Evolutionary conservation across 257 asterid species (phyloP), one percentile per base, ranked within the genome.

Genomic region (Jacaranda mimosifolia): DNA sequence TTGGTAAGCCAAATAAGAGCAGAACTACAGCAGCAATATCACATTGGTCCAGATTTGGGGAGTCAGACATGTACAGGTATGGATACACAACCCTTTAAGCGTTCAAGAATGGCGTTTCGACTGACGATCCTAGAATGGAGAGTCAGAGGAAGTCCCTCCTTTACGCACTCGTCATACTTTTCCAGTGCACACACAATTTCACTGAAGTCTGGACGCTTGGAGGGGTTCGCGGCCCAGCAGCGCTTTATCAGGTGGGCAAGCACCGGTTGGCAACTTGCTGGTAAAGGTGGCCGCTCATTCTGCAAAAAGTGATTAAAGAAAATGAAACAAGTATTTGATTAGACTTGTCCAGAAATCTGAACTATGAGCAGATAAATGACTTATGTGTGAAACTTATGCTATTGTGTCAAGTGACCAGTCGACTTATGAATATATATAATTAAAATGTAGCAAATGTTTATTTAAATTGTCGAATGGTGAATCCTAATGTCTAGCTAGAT

Each of bases 271-370:
- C 98, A 93, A 81, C 98, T 96, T 9, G 92, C 97, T 9, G 98
- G 88, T 59, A 96, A 72, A 1, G 97, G 97, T 8, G 99, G 99
- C 52, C 98, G 80, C 84, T 96, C 98, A 3, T 93, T 92, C 99
- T 95, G 89, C 72, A 85, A 59, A n/a, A 68, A 14, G 42, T 26
- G 32, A 2, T 26, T 26, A 36, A 8, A 6, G 1, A 51, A 4
- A 15, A 14, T 2, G 38, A 12, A 40, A 15, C 21, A 42, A 58
- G 18, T 42, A 9, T n/a, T 35, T 43, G 39, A 26, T 77, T 9
- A 76, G 74, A 49, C 13, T 26, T 19, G 35, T 39, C 8, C 13
- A 8, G 40, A 13, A 39, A 64, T 64, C n/a, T 9, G 15, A 26
- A 26, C 32, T 26, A 0, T 26, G 32, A 26, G 2, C 32, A 26